These are phyloP conservation scores for Aplosporella prunicola DNA, from an alignment of 2,329 filamentous ascomycete species.

Conservation along the genomic window DNA sequence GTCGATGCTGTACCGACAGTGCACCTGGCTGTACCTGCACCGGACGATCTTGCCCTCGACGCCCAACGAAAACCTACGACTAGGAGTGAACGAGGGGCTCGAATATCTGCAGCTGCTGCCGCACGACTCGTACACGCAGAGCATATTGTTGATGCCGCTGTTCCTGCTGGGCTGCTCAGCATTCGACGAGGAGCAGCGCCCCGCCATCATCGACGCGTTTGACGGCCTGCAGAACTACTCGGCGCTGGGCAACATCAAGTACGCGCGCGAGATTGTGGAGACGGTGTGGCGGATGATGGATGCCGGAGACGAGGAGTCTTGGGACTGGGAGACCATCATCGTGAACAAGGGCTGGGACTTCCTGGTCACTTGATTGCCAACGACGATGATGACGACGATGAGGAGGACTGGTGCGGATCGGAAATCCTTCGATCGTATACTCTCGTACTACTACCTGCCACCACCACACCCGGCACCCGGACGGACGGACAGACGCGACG, in stretches of 20 bases:
- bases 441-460: too few species aligned
- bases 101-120: constrained; percentile 47
- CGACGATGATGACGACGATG: not conserved
- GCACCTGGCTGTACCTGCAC: constrained; percentile 54
- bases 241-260: constrained; percentile 48
- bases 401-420: too few species aligned
- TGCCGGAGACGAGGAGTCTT: constrained; percentile 44
- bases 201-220: constrained; percentile 47
- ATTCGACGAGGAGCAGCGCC: constrained; percentile 45
- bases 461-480: too few species aligned
- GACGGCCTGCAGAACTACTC: constrained; percentile 46
- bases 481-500: too few species aligned
- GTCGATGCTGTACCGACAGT: constrained; percentile 52
- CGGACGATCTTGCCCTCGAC: constrained; percentile 50
- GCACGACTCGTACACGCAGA: constrained; percentile 46
- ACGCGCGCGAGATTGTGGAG: constrained; percentile 46
- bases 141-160: constrained; percentile 51
- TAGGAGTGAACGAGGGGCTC: constrained; percentile 50
- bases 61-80: constrained; percentile 46
- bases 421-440: too few species aligned
- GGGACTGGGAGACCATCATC: constrained; percentile 57
- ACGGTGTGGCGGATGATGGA: constrained; percentile 54
- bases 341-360: constrained; percentile 51
- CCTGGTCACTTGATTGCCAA: constrained; percentile 43
- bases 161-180: constrained; percentile 54